These are phyloP conservation scores for Cystobasidiopsis lactophilus DNA, from an alignment of 768 basidiomycete genomes.

Conservation along the genomic window DNA sequence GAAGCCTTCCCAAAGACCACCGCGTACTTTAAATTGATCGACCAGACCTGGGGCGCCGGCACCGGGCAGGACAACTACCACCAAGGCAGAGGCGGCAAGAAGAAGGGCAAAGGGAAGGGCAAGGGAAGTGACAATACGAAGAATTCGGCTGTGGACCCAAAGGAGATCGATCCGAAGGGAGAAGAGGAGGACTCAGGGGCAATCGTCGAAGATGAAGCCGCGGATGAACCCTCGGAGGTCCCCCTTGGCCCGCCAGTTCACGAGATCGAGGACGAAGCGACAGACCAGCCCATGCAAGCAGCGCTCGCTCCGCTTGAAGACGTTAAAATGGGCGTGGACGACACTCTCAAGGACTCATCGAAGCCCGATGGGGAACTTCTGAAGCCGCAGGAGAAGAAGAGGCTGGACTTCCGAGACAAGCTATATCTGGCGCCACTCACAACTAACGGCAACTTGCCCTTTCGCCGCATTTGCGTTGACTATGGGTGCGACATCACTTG, in stretches of 20 bases:
- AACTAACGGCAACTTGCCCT: constrained; percentile 92
- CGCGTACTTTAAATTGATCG: constrained; percentile 5
- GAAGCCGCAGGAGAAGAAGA: constrained; percentile 61
- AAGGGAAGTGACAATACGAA: background rate
- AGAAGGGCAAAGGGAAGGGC: background rate
- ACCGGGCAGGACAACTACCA: background rate
- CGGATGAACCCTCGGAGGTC: background rate
- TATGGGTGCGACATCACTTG: constrained; percentile 38
- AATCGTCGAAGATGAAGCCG: background rate
- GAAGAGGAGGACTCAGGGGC: background rate
- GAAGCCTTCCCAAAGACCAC: constrained; percentile 1
- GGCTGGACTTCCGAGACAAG: constrained; percentile 64
- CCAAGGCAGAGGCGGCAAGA: background rate
- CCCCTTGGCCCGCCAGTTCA: background rate
- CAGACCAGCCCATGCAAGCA: background rate
- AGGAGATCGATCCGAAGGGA: background rate
- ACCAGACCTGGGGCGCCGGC: constrained; percentile 1
- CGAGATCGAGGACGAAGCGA: background rate
- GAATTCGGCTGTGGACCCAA: background rate
- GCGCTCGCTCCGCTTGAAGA: background rate
- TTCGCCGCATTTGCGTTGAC: constrained; percentile 64
- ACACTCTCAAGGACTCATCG: background rate
- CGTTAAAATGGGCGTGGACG: background rate
- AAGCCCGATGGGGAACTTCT: constrained; percentile 12
- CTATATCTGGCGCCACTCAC: constrained; percentile 72